Base-by-base conservation (phyloP, 2,329 filamentous ascomycete genomes). In the Colletotrichum shisoi region DNA sequence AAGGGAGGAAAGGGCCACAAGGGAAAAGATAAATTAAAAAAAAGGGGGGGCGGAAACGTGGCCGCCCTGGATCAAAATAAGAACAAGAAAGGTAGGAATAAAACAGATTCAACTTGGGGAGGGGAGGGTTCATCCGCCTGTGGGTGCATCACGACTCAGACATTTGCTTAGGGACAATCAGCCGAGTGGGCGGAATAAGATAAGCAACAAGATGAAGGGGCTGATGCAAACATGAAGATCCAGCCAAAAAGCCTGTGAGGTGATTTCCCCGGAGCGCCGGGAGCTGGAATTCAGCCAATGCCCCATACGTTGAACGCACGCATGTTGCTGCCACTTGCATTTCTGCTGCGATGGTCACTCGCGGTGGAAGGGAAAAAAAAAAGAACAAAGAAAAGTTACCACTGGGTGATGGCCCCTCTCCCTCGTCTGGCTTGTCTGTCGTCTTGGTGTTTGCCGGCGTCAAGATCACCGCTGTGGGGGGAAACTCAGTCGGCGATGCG, bases 121-220 rank as follows among this genome's bases (percentile, higher is more conserved):
- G 24, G 39, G 21, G 39, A 27, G 13, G 37, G 44, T 42, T 27
- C 24, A 27, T 27, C 24, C 4, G 51, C 8, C 24, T 39, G 63
- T 66, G 58, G 59, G 53, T 57, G 59, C 59, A 67, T 57, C 64
- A 67, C 64, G 53, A 63, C 60, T 67, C 64, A 63, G 59, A 49
- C 59, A 53, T 13, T 15, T 45, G 24, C 51, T 48, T 56, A 46
- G 12, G 15, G 17, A 53, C 58, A 63, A 67, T 58, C 44, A 62
- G 24, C 44, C 24, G 44, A 48, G 60, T 67, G 52, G 63, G 31
- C 46, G 44, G 40, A 46, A 27, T 53, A 31, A 59, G 62, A 59
- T 51, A 49, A 63, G 54, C 48, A 63, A 63, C 31, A 52, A 67
- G 53, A 67, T 59, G 48, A 64, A 67, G 48, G 53, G 64, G 64